Evolutionary conservation across 208 protist species (phyloP).

Genomic region (Acanthamoeba lenticulata): DNA sequence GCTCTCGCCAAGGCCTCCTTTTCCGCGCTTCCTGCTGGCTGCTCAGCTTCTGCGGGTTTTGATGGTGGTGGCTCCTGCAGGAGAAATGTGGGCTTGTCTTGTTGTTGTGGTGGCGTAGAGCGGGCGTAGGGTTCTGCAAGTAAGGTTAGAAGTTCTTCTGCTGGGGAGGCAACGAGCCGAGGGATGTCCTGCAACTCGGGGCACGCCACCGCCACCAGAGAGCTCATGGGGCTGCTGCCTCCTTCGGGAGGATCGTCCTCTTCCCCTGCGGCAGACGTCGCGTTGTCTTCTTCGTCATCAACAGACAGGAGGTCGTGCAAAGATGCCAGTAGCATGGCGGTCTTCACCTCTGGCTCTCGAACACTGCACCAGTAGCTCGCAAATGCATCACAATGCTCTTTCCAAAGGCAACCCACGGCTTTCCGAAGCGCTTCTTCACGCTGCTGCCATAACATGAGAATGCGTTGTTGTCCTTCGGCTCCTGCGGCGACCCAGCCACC

Average conservation of each 20-base stretch:
- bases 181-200: neutral
- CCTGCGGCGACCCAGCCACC: neutral
- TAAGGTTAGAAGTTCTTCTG: neutral
- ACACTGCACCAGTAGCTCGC: neutral
- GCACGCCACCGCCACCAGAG: neutral
- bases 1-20: neutral
- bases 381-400: neutral
- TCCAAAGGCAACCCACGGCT: neutral
- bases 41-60: neutral
- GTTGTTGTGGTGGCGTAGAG: neutral
- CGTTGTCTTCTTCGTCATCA: neutral
- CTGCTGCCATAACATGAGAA: neutral
- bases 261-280: neutral
- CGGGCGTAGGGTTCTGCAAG: neutral
- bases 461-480: neutral
- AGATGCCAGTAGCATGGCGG: neutral
- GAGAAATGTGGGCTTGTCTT: neutral
- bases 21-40: neutral
- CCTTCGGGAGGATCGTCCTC: neutral
- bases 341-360: neutral
- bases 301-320: neutral
- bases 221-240: neutral
- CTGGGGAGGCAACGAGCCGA: neutral
- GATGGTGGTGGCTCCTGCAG: neutral
- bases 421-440: neutral